phyloP scores from a whole-genome alignment of 1,284 basidiomycete genomes.

The Boletellus deceptivus region DNA sequence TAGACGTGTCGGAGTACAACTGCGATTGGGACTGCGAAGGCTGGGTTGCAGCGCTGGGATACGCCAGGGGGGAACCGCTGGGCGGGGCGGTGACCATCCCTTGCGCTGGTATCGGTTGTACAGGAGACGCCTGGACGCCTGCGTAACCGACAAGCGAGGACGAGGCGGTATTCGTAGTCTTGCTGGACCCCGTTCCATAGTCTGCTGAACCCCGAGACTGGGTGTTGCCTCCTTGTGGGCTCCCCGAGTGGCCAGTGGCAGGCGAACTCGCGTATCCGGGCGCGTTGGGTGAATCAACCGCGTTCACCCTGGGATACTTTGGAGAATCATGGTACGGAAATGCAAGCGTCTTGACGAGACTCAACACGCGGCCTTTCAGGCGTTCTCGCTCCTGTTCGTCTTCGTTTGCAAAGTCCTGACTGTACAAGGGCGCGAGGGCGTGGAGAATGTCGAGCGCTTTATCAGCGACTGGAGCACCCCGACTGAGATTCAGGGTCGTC shows the following conservation, averaged over 20 bases:
- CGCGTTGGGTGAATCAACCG: constrained; percentile 46
- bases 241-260: constrained; percentile 36
- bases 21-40: constrained; percentile 28
- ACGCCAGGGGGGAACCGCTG: constrained; percentile 21
- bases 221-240: constrained; percentile 24
- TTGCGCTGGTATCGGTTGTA: constrained; percentile 21
- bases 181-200: constrained; percentile 22
- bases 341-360: constrained; percentile 66
- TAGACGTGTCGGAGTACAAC: constrained; percentile 25
- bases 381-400: constrained; percentile 52
- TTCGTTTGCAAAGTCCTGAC: constrained; percentile 51
- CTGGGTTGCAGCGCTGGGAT: constrained; percentile 23
- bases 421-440: constrained; percentile 67
- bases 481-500: constrained; percentile 58
- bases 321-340: constrained; percentile 77
- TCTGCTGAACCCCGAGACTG: constrained; percentile 29
- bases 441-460: constrained; percentile 68
- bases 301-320: constrained; percentile 43
- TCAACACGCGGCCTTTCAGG: constrained; percentile 57
- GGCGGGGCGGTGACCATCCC: constrained; percentile 21
- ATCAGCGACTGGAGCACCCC: constrained; percentile 63
- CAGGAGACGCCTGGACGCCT: constrained; percentile 22
- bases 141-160: constrained; percentile 32
- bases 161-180: constrained; percentile 14
- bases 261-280: constrained; percentile 34